These are phyloP conservation scores for Aspergillus sclerotioniger DNA, from an alignment of 495 filamentous ascomycete genomes.

Conservation along the genomic window DNA sequence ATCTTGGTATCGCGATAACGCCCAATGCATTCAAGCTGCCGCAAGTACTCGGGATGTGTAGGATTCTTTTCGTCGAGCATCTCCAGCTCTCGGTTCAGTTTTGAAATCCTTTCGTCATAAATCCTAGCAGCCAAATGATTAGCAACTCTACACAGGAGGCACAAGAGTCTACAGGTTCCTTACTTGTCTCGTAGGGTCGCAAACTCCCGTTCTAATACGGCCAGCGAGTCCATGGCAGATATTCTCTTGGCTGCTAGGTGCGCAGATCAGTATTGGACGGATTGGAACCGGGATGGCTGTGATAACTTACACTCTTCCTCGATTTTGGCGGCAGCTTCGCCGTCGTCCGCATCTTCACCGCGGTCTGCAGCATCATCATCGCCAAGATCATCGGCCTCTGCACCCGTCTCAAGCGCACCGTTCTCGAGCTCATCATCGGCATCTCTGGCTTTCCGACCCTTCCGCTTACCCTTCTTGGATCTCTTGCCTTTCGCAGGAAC, in stretches of 20 bases:
- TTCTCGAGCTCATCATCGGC: conserved; percentile 37
- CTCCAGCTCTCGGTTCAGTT: conserved; percentile 78
- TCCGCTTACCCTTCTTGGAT: conserved; percentile 46
- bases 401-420: conserved; percentile 23
- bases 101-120: conserved; percentile 79
- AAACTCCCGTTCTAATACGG: conserved; percentile 79
- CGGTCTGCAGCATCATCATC: conserved; percentile 49
- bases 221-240: conserved; percentile 75
- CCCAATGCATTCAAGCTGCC: conserved; percentile 80
- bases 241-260: conserved; percentile 71
- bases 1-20: conserved; percentile 77
- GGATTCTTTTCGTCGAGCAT: conserved; percentile 72
- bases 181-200: conserved; percentile 82
- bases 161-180: conserved; percentile 21
- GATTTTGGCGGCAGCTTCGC: conserved; percentile 35
- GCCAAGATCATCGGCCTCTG: conserved; percentile 37
- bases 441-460: conserved; percentile 39
- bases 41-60: conserved; percentile 84
- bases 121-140: conserved; percentile 52
- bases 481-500: conserved; percentile 35
- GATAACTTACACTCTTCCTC: conserved; percentile 70
- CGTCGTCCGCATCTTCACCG: conserved; percentile 41
- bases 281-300: background rate
- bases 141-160: conserved; percentile 9
- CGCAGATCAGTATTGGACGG: background rate